phyloP scores from a whole-genome alignment of 225 moss, liverwort and hornwort species.

The Physcomitrium patens region DNA sequence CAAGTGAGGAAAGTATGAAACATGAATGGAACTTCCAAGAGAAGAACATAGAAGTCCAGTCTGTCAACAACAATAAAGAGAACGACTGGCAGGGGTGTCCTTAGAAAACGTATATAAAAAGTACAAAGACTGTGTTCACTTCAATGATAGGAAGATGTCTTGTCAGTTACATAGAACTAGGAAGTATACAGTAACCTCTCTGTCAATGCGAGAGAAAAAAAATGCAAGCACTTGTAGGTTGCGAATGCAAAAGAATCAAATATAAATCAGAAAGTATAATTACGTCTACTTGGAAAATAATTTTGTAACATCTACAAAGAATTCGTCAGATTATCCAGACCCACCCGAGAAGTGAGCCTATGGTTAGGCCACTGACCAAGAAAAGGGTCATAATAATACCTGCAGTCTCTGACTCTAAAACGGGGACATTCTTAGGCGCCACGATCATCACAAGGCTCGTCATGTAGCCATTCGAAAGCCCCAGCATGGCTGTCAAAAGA shows the following conservation, averaged over 20 bases:
- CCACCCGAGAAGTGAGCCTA: slow-evolving; percentile 62
- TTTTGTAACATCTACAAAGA: not conserved
- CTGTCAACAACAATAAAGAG: slow-evolving; percentile 24
- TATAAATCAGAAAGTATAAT: not conserved
- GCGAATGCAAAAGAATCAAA: slow-evolving; percentile 9
- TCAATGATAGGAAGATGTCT: not conserved
- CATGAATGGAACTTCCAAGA: no score
- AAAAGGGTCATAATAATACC: slow-evolving; percentile 78
- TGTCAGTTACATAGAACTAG: slow-evolving; percentile 14
- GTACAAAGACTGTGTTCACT: slow-evolving; percentile 32
- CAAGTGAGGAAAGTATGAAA: no score
- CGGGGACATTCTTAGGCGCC: slow-evolving; percentile 75
- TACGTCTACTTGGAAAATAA: slow-evolving; percentile 1
- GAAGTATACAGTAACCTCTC: slow-evolving; percentile 14
- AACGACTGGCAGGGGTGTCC: slow-evolving; percentile 15
- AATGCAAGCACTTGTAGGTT: slow-evolving; percentile 17
- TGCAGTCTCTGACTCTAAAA: slow-evolving; percentile 64
- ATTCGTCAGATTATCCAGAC: slow-evolving; percentile 60
- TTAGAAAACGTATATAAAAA: slow-evolving; percentile 24
- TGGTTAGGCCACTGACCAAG: slow-evolving; percentile 47
- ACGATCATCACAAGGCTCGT: slow-evolving; percentile 75
- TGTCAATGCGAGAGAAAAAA: slow-evolving; percentile 12
- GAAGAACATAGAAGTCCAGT: not conserved
- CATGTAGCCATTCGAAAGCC: slow-evolving; percentile 77
- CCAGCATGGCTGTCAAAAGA: slow-evolving; percentile 66